Evolutionary conservation across 1,284 basidiomycete species (phyloP).

Genomic region (Mrakiaceae sp.): DNA sequence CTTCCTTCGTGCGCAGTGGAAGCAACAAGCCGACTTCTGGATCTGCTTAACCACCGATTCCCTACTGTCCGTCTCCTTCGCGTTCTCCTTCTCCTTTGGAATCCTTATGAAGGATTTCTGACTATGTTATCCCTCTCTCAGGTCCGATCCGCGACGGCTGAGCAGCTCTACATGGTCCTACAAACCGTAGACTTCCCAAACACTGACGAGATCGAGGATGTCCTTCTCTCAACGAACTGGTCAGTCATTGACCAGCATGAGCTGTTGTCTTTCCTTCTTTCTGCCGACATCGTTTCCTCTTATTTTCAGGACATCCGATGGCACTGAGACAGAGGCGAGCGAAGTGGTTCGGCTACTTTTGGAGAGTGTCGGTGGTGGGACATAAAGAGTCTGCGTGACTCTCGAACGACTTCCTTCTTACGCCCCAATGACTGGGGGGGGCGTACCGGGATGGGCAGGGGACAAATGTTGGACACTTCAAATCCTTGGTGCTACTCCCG

Average conservation of each 20-base stretch:
- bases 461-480: no score
- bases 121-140: constrained; percentile 28
- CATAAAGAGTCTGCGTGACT: no score
- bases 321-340: no score
- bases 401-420: no score
- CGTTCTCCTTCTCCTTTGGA: neutral
- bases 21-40: constrained; percentile 42
- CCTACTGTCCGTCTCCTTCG: constrained; percentile 49
- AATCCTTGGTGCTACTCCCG: no score
- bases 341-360: no score
- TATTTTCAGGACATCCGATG: neutral
- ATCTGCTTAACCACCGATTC: constrained; percentile 63
- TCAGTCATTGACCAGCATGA: constrained; percentile 25
- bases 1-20: constrained; percentile 41
- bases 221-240: constrained; percentile 74
- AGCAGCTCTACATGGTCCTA: constrained; percentile 62
- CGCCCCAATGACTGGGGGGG: no score
- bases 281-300: neutral
- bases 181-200: constrained; percentile 58
- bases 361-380: no score
- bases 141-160: constrained; percentile 67
- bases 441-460: no score
- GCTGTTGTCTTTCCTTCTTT: neutral
- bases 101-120: no score
- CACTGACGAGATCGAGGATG: constrained; percentile 58